Base-by-base conservation (phyloP, 108 stramenopile genomes). In the Fragilaria crotonensis region DNA sequence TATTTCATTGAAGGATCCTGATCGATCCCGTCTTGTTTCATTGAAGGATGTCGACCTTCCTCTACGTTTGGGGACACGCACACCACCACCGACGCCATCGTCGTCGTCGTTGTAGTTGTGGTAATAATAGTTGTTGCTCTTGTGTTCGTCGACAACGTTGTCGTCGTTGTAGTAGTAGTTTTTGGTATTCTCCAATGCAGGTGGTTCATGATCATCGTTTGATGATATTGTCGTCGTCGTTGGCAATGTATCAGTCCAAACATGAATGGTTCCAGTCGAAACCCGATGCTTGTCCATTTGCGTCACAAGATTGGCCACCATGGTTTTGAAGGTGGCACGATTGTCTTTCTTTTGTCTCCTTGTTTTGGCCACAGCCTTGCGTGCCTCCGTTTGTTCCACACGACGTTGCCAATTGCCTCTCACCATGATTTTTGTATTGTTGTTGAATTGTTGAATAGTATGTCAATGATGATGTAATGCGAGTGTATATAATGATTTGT, bases 371-470 rank as follows among this genome's bases (percentile, higher is more conserved):
- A 27, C 32, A 1, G 54, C 30, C 21, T 26, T 21, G 18, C 49
- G 57, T 3, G 73, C 70, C 50, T 75, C 80, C 14, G 73, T 64
- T 48, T 55, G 51, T 30, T 81, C 80, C 22, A 77, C 70, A 0
- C 80, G 76, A 17, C 51, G 44, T 65, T 81, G 76, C 73, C 76
- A 81, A 48, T 81, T 81, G 30, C 76, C 73, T 45, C 73, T 59
- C 14, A 64, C 70, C 77, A 78, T 78, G 18, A n/a, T 61, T 54
- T 41, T 48, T 9, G 19, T 29, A 52, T 4, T 46, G 22, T 3
- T 27, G 36, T 41, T 41, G 7, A 41, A 14, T 41, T 11, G 7
- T 41, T 41, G 7, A 14, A 41, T 41, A 11, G 7, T 41, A 11
- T 14, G 14, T 41, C 7, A 41, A 41, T 41, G 36, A 41, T 14